Conservation (phyloP, 306 rosid species). For the Cicer chorassanicum region DNA sequence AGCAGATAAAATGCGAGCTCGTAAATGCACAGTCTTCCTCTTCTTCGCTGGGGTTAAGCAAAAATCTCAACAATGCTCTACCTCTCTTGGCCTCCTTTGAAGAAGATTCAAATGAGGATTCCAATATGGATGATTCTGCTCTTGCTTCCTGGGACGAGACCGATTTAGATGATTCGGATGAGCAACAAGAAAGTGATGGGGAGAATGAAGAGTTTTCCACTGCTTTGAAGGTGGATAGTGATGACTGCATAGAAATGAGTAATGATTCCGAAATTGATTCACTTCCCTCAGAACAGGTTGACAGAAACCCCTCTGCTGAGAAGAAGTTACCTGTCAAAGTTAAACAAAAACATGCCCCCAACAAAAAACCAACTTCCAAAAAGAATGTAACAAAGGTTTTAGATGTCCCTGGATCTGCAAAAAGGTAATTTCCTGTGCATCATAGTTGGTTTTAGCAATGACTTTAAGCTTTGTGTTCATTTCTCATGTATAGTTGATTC, state of each 20-base stretch:
- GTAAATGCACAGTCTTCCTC: constrained; percentile 47
- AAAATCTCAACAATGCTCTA: constrained; percentile 30
- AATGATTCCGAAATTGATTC: constrained; percentile 44
- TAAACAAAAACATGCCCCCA: constrained; percentile 46
- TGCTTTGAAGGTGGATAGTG: constrained; percentile 37
- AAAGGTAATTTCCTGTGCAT: constrained; percentile 58
- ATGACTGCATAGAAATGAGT: constrained; percentile 43
- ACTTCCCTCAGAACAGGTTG: constrained; percentile 45
- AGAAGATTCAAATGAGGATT: constrained; percentile 44
- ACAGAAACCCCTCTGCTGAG: constrained; percentile 42
- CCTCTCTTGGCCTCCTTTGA: constrained; percentile 38
- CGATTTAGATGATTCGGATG: constrained; percentile 51
- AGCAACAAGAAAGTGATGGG: constrained; percentile 39
- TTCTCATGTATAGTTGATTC: constrained; percentile 40
- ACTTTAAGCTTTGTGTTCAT: background rate
- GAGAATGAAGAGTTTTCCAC: constrained; percentile 46
- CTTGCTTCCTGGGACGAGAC: constrained; percentile 47
- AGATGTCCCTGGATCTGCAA: constrained; percentile 69
- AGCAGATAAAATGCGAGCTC: constrained; percentile 76
- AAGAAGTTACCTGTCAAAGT: constrained; percentile 46
- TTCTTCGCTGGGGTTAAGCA: constrained; percentile 39
- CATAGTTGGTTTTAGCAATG: background rate
- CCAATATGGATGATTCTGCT: constrained; percentile 40
- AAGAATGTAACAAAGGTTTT: constrained; percentile 52
- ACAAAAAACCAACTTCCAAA: constrained; percentile 51